A percentile compares a stretch with the other conserved stretches of the same genome.
phyloP scores from a whole-genome alignment of 805 yeast genomes.

The Sugiyamaella americana region DNA sequence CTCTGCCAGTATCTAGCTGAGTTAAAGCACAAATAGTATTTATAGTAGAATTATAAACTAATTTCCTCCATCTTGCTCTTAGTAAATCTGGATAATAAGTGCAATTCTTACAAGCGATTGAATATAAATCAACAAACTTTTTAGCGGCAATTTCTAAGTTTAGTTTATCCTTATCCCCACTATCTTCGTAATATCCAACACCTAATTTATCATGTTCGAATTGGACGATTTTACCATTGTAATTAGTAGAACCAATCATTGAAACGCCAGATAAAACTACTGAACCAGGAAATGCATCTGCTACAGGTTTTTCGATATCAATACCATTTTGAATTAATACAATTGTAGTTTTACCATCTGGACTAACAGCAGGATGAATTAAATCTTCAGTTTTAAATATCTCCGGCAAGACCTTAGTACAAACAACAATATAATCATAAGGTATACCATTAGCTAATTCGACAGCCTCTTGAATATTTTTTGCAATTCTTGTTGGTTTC shows the following conservation, averaged over 20 bases:
- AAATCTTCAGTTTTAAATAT: conserved; percentile 47
- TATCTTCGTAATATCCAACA: conserved; percentile 46
- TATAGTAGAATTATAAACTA: conserved; percentile 62
- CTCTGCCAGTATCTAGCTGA: conserved; percentile 53
- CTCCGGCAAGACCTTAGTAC: conserved; percentile 65
- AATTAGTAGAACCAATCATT: conserved; percentile 53
- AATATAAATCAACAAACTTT: conserved; percentile 43
- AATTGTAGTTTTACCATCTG: conserved; percentile 40
- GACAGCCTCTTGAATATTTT: conserved; percentile 40
- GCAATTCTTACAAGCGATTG: conserved; percentile 39
- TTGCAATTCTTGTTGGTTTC: conserved; percentile 42
- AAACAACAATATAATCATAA: conserved; percentile 54
- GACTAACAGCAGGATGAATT: conserved; percentile 44
- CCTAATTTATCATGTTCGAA: conserved; percentile 45
- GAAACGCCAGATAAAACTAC: conserved; percentile 58
- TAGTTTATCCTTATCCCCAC: conserved; percentile 26
- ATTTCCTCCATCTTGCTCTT: conserved; percentile 56
- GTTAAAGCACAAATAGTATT: conserved; percentile 59
- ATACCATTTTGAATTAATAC: conserved; percentile 63
- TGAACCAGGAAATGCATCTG: conserved; percentile 44
- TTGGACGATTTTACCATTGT: conserved; percentile 46
- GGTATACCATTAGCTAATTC: conserved; percentile 40
- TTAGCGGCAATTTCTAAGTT: conserved; percentile 33
- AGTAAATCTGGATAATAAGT: conserved; percentile 41
- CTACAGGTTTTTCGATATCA: conserved; percentile 52